Conservation (phyloP, 192 early-diverging fungal genomes). For the Bifiguratus adelaidae region DNA sequence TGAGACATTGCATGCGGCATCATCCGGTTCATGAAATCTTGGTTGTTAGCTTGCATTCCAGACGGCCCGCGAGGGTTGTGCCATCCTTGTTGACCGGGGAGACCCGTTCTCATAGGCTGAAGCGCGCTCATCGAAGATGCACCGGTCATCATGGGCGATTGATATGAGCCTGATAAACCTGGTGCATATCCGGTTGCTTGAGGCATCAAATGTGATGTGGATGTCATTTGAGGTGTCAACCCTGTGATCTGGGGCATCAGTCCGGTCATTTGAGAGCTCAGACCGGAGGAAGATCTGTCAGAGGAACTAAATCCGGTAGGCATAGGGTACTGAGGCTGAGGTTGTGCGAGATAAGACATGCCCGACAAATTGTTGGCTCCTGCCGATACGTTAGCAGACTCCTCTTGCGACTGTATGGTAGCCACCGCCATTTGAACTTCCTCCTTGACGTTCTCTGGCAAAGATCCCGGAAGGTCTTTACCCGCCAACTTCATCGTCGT, state of each 20-base stretch:
- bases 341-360: neutral
- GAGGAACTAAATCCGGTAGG: neutral
- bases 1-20: conserved; percentile 15
- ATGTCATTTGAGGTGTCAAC: conserved; percentile 1
- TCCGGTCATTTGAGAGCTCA: neutral
- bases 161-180: neutral
- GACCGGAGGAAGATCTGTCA: neutral
- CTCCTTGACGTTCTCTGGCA: conserved; percentile 35
- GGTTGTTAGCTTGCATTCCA: conserved; percentile 12
- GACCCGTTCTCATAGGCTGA: conserved; percentile 5
- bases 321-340: neutral
- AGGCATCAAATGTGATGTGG: neutral
- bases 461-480: conserved; percentile 32
- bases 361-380: neutral
- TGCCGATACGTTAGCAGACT: neutral
- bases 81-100: neutral
- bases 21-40: conserved; percentile 23
- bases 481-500: conserved; percentile 43
- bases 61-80: conserved; percentile 7
- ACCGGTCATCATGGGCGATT: conserved; percentile 10
- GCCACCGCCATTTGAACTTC: conserved; percentile 25
- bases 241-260: conserved; percentile 5
- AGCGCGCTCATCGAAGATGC: neutral
- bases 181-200: neutral
- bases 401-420: conserved; percentile 3